phyloP scores from a whole-genome alignment of 352 stramenopile genomes.

The Phytopythium aichiense region DNA sequence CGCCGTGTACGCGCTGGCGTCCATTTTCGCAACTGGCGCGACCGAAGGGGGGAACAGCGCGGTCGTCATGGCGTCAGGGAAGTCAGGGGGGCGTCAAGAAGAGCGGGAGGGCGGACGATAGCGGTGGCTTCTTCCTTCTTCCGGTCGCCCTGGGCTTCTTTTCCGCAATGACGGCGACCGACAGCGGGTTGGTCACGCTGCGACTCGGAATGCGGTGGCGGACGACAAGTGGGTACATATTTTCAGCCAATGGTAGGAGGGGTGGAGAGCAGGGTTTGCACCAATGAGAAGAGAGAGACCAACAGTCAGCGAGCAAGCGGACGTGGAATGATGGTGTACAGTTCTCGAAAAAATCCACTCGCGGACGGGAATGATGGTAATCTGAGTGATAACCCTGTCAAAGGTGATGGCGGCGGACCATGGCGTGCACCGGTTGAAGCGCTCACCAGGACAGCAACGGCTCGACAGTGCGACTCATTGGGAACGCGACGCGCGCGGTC shows the following conservation, averaged over 20 bases:
- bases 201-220: background rate
- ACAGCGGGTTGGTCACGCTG: too few species aligned
- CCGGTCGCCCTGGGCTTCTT: background rate
- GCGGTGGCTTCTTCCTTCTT: background rate
- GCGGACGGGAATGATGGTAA: background rate
- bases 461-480: background rate
- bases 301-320: background rate
- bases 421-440: background rate
- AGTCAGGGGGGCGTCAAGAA: background rate
- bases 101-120: background rate
- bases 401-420: background rate
- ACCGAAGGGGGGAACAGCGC: conserved; percentile 22
- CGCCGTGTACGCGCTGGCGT: conserved; percentile 15
- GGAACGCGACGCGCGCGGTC: background rate
- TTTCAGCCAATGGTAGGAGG: background rate
- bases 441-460: background rate
- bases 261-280: background rate
- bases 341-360: conserved; percentile 4
- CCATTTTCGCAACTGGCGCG: conserved; percentile 25
- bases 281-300: background rate
- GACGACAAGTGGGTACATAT: conserved; percentile 5
- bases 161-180: background rate
- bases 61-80: conserved; percentile 17
- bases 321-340: background rate
- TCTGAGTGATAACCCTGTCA: background rate